Base-by-base conservation (phyloP, 805 yeast species). In the Wickerhamiella nectarea region DNA sequence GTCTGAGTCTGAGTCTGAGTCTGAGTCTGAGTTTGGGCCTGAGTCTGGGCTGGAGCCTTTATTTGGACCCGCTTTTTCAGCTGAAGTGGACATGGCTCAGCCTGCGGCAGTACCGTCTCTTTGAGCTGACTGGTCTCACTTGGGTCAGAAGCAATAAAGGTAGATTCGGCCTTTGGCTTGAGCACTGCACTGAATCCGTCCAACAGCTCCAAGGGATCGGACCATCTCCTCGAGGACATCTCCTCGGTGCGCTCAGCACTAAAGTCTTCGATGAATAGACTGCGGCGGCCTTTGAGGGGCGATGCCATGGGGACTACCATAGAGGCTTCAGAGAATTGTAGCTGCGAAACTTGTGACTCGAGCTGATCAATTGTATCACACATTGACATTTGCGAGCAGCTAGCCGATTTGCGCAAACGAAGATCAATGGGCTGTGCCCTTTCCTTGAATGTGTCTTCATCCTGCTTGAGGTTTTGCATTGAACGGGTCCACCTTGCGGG, bases 401-500 rank as follows among this genome's bases (percentile, higher is more conserved):
- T 28, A 7, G 31, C 31, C 3, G 31, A 28, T 28, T 28, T 28
- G 31, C 31, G 31, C 15, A n/a, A n/a, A n/a, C n/a, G n/a, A n/a
- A n/a, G n/a, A n/a, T n/a, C n/a, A n/a, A n/a, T n/a, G n/a, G n/a
- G n/a, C n/a, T n/a, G n/a, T n/a, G n/a, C n/a, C n/a, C n/a, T n/a
- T n/a, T n/a, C n/a, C n/a, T n/a, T n/a, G n/a, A n/a, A n/a, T n/a
- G n/a, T 3, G 14, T 28, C 7, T 3, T 28, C 7, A 4, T 11
- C 14, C 19, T 38, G 35, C 36, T 31, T 39, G 35, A 39, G 42
- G 14, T 39, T 39, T 8, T 34, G 42, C 42, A 29, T 34, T 29
- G 42, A 39, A 9, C 36, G 4, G 12, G 42, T 39, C 42, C 42
- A 39, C 22, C 36, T n/a, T 2, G 42, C 22, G 14, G 42, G 42